Conservation (phyloP, 208 protist species). For the Acanthamoeba triangularis region DNA sequence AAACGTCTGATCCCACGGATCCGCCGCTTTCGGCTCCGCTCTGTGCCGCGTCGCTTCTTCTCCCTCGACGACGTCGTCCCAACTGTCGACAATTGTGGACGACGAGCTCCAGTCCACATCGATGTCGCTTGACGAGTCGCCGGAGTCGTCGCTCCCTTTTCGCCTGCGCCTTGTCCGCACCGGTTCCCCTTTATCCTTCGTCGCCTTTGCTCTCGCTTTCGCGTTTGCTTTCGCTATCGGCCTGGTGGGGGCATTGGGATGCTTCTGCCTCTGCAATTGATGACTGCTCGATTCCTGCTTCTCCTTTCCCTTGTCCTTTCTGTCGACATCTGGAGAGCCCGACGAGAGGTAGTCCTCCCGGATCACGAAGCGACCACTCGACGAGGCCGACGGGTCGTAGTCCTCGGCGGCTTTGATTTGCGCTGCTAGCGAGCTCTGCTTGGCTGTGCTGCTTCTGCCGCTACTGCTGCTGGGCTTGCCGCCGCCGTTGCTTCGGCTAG, state of each 20-base stretch:
- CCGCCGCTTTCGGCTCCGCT: not conserved
- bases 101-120: constrained; percentile 73
- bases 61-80: not conserved
- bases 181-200: not conserved
- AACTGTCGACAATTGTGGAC: not conserved
- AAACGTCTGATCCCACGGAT: not conserved
- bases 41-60: not conserved
- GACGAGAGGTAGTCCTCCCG: constrained; percentile 43
- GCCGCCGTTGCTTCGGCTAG: not conserved
- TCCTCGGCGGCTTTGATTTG: not conserved
- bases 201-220: not conserved
- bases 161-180: not conserved
- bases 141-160: not conserved
- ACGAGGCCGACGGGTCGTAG: constrained; percentile 23
- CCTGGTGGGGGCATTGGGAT: not conserved
- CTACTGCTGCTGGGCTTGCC: not conserved
- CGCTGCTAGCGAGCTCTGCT: not conserved
- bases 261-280: not conserved
- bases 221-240: constrained; percentile 1
- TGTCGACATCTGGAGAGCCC: not conserved
- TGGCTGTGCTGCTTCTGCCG: not conserved
- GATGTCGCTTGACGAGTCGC: constrained; percentile 65
- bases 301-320: not conserved
- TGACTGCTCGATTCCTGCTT: not conserved
- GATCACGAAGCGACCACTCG: constrained; percentile 54